phyloP scores from a whole-genome alignment of 1,139 yeast species.

The Blastobotrys niveus region DNA sequence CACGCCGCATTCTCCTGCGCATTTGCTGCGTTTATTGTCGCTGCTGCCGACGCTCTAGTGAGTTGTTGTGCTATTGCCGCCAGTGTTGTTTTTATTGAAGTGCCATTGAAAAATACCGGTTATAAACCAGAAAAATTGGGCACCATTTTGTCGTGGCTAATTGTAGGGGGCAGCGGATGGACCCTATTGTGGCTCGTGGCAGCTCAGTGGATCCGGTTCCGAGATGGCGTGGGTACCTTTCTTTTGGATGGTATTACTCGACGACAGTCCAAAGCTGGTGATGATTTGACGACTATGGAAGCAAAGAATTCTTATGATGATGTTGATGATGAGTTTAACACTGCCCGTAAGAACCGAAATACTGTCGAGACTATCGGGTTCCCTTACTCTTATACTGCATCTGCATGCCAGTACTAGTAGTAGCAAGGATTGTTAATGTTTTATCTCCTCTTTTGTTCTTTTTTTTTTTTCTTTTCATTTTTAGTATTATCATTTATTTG shows the following conservation, averaged over 20 bases:
- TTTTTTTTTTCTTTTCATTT: no score
- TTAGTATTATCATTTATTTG: no score
- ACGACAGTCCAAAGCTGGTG: no score
- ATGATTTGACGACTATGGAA: no score
- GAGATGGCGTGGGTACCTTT: no score
- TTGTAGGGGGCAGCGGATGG: slow-evolving; percentile 1
- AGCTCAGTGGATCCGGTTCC: no score
- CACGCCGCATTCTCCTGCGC: not conserved
- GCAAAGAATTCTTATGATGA: no score
- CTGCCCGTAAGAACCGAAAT: no score
- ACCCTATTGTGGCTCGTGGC: not conserved
- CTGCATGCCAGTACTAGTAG: not conserved
- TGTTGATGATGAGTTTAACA: no score
- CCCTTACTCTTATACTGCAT: no score
- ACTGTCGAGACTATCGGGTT: no score
- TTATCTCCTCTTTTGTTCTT: not conserved
- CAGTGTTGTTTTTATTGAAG: not conserved
- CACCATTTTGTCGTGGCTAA: slow-evolving; percentile 1
- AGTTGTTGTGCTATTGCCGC: not conserved
- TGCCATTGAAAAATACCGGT: not conserved
- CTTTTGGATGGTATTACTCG: no score
- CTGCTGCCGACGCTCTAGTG: not conserved
- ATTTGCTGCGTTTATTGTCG: not conserved
- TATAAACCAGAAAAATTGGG: not conserved
- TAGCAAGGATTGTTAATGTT: not conserved